Evolutionary conservation across 2,329 filamentous ascomycete species (phyloP).

Genomic region (Exophiala bonariae): DNA sequence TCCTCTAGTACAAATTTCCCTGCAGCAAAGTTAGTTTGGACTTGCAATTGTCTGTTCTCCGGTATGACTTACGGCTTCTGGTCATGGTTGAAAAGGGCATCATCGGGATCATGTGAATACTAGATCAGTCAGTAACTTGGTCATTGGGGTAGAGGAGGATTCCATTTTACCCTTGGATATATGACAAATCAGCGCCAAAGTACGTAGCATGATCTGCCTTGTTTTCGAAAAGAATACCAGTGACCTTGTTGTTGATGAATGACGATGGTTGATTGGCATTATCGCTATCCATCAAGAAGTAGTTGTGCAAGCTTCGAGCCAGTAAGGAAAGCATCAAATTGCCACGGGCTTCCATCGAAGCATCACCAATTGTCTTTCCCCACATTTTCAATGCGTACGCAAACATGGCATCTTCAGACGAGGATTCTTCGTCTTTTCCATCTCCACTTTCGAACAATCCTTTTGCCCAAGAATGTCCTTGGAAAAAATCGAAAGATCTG

Average conservation of each 20-base stretch:
- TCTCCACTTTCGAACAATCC: constrained; percentile 54
- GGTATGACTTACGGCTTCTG: constrained; percentile 45
- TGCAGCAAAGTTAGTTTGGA: constrained; percentile 17
- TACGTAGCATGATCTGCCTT: constrained; percentile 93
- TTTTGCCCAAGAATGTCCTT: constrained; percentile 91
- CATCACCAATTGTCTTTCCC: constrained; percentile 76
- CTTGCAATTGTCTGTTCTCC: too few relatives aligned
- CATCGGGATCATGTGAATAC: constrained; percentile 82
- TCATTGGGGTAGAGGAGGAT: too few relatives aligned
- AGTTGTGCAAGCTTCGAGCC: constrained; percentile 69
- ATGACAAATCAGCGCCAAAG: constrained; percentile 73
- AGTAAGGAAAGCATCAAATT: constrained; percentile 83
- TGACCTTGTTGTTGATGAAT: constrained; percentile 78
- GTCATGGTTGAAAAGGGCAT: constrained; percentile 67
- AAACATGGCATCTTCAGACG: constrained; percentile 86
- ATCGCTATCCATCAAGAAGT: constrained; percentile 74
- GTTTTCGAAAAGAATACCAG: constrained; percentile 81
- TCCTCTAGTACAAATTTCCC: constrained; percentile 74
- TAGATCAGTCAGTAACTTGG: constrained; percentile 35
- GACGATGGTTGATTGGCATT: constrained; percentile 71
- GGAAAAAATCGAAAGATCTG: constrained; percentile 88
- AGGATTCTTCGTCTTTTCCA: constrained; percentile 69
- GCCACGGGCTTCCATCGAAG: constrained; percentile 75
- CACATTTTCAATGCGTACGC: constrained; percentile 91
- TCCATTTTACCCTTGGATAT: constrained; percentile 58